phyloP scores from a whole-genome alignment of 1,284 basidiomycete genomes.

The Cryptococcus maquisensis region DNA sequence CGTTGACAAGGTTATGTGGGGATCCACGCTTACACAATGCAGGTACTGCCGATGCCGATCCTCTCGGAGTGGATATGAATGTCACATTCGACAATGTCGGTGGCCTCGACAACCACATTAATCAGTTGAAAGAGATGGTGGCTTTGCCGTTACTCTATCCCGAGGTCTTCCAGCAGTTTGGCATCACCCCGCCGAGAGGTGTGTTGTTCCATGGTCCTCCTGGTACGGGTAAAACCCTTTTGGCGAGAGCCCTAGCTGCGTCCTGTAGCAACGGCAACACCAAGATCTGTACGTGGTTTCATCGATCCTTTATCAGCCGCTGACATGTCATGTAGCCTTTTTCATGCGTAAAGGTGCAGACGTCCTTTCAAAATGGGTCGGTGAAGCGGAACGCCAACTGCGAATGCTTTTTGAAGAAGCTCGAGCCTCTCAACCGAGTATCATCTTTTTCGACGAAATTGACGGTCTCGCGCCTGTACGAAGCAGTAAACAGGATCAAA shows the following conservation, averaged over 20 bases:
- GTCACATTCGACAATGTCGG: slow-evolving; percentile 98
- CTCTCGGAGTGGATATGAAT: slow-evolving; percentile 86
- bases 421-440: slow-evolving; percentile 83
- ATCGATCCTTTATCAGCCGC: not conserved
- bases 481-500: slow-evolving; percentile 97
- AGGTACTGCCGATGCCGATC: slow-evolving; percentile 94
- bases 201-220: slow-evolving; percentile 97
- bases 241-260: slow-evolving; percentile 90
- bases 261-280: slow-evolving; percentile 86
- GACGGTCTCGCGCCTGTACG: slow-evolving; percentile 95
- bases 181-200: slow-evolving; percentile 90
- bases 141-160: slow-evolving; percentile 92
- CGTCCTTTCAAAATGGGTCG: slow-evolving; percentile 98
- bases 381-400: slow-evolving; percentile 95
- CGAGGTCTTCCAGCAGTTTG: slow-evolving; percentile 94
- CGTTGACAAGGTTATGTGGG: slow-evolving; percentile 2
- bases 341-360: slow-evolving; percentile 99
- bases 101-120: slow-evolving; percentile 92
- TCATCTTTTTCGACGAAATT: slow-evolving; percentile 99
- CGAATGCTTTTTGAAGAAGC: slow-evolving; percentile 96
- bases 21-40: not conserved
- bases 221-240: slow-evolving; percentile 72
- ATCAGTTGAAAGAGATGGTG: slow-evolving; percentile 98
- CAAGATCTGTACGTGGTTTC: slow-evolving; percentile 67
- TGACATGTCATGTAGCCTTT: slow-evolving; percentile 61